Evolutionary conservation across 164 flowering plant genomes (phyloP), one percentile per base, ranked within the genome.

Genomic region (Sextonia rubra): DNA sequence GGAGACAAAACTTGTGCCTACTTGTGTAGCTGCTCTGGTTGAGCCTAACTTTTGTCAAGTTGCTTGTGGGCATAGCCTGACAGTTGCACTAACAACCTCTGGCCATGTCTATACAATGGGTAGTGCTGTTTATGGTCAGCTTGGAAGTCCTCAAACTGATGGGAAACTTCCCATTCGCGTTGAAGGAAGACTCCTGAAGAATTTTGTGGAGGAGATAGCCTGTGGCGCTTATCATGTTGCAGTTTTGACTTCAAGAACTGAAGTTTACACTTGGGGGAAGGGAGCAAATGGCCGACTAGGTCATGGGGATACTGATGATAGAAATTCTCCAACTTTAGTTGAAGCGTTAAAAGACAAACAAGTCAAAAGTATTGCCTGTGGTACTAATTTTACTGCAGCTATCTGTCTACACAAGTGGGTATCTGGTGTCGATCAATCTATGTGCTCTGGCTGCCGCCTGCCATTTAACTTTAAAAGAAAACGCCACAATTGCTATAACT

Each of bases 221-320:
- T 91, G 98, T 87, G 99, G 99, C 77, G 97, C 97, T 71, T 91
- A 89, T 85, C 99, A 95, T 79, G 94, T 95, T 81, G 92, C 92
- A 47, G 97, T 88, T 62, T 84, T 95, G 82, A 95, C 99, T 73
- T 93, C 94, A 71, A 90, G 86, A 86, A 91, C 93, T 56, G 99
- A 95, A 88, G 99, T 95, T 76, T 95, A 93, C 78, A 91, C 96
- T 62, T 95, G 99, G 99, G 99, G 99, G 0, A 95, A 95, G 72
- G 99, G 99, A 71, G 92, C 96, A 71, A 95, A 95, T 84, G 99
- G 99, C 61, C 84, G 96, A 62, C 75, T 93, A 69, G 99, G 99
- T 75, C 99, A 95, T 80, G 98, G 98, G 30, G 98, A 93, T 81
- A 81, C 78, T 48, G 98, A 91, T 79, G 99, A 95, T 83, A 85